Conservation (phyloP, 306 rosid genomes). For the Morella rubra region DNA sequence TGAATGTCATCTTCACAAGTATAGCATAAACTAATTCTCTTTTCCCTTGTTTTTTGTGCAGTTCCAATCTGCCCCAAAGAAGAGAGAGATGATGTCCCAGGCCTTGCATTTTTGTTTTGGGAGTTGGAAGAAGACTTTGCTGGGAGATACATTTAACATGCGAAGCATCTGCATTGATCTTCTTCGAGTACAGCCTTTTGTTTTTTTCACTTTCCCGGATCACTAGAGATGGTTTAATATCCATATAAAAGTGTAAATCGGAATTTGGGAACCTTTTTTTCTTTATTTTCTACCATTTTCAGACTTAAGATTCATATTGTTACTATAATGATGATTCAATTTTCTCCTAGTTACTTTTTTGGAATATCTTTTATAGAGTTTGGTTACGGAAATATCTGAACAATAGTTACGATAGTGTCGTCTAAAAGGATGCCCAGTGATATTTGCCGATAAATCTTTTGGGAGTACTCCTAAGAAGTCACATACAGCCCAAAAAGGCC, state of each 20-base stretch:
- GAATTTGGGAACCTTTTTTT: conserved; percentile 22
- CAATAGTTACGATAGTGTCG: too few relatives aligned
- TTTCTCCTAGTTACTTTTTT: not conserved
- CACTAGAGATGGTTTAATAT: conserved; percentile 19
- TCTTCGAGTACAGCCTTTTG: conserved; percentile 26
- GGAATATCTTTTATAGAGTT: not conserved
- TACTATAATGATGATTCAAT: conserved; percentile 4
- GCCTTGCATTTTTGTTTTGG: conserved; percentile 32
- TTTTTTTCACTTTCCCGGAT: conserved; percentile 11
- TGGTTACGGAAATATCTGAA: too few relatives aligned
- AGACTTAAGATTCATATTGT: conserved; percentile 1
- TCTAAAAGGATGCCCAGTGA: too few relatives aligned
- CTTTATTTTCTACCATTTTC: conserved; percentile 21
- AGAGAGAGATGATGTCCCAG: conserved; percentile 29
- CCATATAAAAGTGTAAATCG: conserved; percentile 42
- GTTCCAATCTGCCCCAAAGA: conserved; percentile 32
- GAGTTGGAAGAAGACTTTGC: conserved; percentile 31
- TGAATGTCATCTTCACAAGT: not conserved
- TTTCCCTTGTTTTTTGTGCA: conserved; percentile 29
- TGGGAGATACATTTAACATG: conserved; percentile 21
- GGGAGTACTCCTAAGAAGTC: too few relatives aligned
- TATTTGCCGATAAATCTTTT: too few relatives aligned
- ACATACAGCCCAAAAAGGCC: too few relatives aligned
- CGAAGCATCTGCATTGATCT: conserved; percentile 32
- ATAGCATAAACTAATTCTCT: not conserved